Evolutionary conservation across 31 red algal species (phyloP).

Genomic region (Odonthalia washingtoniensis): DNA sequence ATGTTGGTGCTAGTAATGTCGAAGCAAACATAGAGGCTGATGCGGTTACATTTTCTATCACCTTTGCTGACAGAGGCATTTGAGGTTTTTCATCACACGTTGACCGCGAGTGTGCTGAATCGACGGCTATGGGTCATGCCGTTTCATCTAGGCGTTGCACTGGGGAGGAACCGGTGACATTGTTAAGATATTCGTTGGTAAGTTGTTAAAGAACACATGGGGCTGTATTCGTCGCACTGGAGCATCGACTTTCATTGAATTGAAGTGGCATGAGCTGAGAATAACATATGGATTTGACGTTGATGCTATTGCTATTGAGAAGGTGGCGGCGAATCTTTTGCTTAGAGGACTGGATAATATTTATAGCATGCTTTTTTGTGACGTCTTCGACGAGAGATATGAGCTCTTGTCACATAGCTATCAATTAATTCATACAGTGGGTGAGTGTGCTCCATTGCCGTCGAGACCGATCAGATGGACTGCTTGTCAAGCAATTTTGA

Average conservation of each 20-base stretch:
- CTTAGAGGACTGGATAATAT: not conserved
- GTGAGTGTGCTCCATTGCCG: not conserved
- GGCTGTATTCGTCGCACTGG: not conserved
- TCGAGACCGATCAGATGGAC: not conserved
- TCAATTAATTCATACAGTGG: conserved; percentile 14
- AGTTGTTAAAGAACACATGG: too few species aligned
- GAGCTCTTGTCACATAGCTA: conserved; percentile 10
- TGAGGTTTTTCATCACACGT: not conserved
- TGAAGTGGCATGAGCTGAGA: not conserved
- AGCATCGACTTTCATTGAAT: not conserved
- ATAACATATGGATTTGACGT: not conserved
- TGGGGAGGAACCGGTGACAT: too few species aligned
- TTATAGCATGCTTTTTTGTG: not conserved
- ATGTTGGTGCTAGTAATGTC: not conserved
- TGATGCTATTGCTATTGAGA: too few species aligned
- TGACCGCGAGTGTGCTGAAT: not conserved
- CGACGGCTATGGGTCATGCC: not conserved
- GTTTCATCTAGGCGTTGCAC: too few species aligned
- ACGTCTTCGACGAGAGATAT: conserved; percentile 31
- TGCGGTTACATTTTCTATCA: conserved; percentile 20
- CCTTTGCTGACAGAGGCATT: conserved; percentile 23
- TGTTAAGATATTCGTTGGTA: too few species aligned
- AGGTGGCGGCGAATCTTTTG: too few species aligned
- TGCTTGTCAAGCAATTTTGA: not conserved
- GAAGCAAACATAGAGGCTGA: not conserved